A percentile compares a stretch with the other conserved stretches of the same genome.
These are phyloP conservation scores for Cutaneotrichosporon daszewskae DNA, from an alignment of 1,284 basidiomycete species.

Conservation along the genomic window DNA sequence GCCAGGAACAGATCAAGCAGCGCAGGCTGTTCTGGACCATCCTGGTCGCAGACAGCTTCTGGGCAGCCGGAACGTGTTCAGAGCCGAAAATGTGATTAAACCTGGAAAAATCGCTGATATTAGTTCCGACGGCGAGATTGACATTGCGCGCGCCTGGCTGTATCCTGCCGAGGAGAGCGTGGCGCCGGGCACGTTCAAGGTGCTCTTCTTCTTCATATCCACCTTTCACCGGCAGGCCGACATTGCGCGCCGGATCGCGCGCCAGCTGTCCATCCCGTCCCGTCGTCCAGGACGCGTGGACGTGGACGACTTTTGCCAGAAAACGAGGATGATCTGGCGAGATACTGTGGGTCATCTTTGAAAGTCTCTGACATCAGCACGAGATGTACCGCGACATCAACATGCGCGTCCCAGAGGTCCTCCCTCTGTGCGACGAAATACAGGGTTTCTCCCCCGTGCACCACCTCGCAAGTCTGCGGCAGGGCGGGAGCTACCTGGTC, in stretches of 20 bases:
- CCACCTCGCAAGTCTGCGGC: slow-evolving; percentile 17
- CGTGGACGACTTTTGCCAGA: slow-evolving; percentile 19
- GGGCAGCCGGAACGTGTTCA: slow-evolving; percentile 22
- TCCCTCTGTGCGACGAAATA: slow-evolving; percentile 17
- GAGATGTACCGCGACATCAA: slow-evolving; percentile 16
- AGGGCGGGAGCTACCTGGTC: slow-evolving; percentile 24
- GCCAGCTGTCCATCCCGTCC: slow-evolving; percentile 16
- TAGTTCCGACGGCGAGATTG: slow-evolving; percentile 27
- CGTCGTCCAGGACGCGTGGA: slow-evolving; percentile 24
- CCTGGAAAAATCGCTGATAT: neutral
- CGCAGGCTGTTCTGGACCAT: slow-evolving; percentile 30
- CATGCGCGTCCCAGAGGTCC: slow-evolving; percentile 4
- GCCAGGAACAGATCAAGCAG: no score
- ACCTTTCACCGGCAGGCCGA: slow-evolving; percentile 19
- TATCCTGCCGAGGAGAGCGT: slow-evolving; percentile 13
- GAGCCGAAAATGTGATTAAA: slow-evolving; percentile 26
- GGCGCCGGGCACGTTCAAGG: slow-evolving; percentile 18
- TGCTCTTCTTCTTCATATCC: slow-evolving; percentile 20
- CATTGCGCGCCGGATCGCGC: slow-evolving; percentile 20
- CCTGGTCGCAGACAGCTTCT: slow-evolving; percentile 29
- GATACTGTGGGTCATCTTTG: slow-evolving; percentile 22
- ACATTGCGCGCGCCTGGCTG: slow-evolving; percentile 23
- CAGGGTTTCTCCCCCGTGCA: slow-evolving; percentile 35
- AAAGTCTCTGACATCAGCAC: slow-evolving; percentile 1
- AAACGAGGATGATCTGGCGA: slow-evolving; percentile 18